Evolutionary conservation across 805 yeast species (phyloP).

Genomic region (Lipomyces chichibuensis): DNA sequence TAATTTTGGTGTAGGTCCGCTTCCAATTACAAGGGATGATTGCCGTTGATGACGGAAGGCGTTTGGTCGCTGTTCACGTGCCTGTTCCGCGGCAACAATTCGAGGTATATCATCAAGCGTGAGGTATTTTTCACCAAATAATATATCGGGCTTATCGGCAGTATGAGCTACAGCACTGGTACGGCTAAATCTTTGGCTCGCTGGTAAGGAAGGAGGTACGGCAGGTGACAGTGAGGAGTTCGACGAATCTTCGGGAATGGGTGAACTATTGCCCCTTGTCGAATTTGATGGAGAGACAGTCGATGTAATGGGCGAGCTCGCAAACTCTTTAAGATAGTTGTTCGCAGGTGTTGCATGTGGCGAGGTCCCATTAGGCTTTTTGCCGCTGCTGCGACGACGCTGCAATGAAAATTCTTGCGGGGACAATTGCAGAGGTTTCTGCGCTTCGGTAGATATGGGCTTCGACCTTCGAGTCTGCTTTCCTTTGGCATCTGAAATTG

Average conservation of each 20-base stretch:
- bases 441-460: conserved; percentile 48
- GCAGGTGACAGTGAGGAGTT: neutral
- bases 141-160: conserved; percentile 21
- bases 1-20: conserved; percentile 24
- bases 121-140: conserved; percentile 65
- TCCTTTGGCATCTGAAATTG: conserved; percentile 50
- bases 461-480: conserved; percentile 66
- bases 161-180: neutral
- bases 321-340: neutral
- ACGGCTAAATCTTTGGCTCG: neutral
- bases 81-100: conserved; percentile 96
- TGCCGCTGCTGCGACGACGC: conserved; percentile 4
- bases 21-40: conserved; percentile 15
- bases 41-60: conserved; percentile 67
- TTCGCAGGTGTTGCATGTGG: neutral
- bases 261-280: neutral
- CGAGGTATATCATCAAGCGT: conserved; percentile 96
- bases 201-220: neutral
- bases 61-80: conserved; percentile 88
- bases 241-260: neutral
- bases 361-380: neutral
- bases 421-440: conserved; percentile 2
- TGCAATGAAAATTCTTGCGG: neutral
- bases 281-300: neutral
- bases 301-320: neutral